These are phyloP conservation scores for Fonsecaea nubica DNA, from an alignment of 2,329 filamentous ascomycete genomes.

Conservation along the genomic window DNA sequence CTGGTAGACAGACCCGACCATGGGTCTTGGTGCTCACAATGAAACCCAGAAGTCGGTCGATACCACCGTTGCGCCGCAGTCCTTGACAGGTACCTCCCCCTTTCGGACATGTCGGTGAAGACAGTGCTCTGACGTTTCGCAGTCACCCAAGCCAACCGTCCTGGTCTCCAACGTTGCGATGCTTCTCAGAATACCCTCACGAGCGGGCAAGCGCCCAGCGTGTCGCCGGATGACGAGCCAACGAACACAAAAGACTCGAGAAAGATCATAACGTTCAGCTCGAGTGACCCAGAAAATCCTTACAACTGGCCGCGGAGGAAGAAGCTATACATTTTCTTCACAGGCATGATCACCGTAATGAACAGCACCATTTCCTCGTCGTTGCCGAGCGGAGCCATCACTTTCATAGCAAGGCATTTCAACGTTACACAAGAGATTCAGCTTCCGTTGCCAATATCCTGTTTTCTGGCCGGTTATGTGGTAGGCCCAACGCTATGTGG, in stretches of 20 bases:
- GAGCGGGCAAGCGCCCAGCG: conserved; percentile 11
- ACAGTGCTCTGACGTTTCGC: not conserved
- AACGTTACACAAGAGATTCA: conserved; percentile 42
- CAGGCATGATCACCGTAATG: conserved; percentile 48
- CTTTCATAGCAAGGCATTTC: conserved; percentile 46
- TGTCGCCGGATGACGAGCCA: conserved; percentile 21
- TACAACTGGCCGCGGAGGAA: conserved; percentile 42
- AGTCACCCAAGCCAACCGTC: not conserved
- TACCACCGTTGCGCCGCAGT: conserved; percentile 4
- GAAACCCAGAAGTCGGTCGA: conserved; percentile 17
- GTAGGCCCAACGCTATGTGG: conserved; percentile 52
- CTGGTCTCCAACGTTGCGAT: conserved; percentile 7
- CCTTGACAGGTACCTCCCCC: conserved; percentile 9
- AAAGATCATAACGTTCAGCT: conserved; percentile 36
- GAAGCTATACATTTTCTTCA: conserved; percentile 47
- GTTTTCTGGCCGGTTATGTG: conserved; percentile 51
- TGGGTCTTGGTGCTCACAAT: conserved; percentile 19
- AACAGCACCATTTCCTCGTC: conserved; percentile 50
- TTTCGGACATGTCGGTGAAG: not conserved
- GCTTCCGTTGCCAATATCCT: conserved; percentile 49
- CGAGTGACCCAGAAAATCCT: conserved; percentile 40
- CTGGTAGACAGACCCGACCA: conserved; percentile 13
- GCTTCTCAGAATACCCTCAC: conserved; percentile 20
- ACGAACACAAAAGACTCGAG: conserved; percentile 23
- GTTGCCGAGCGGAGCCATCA: conserved; percentile 49